Percentiles rank a stretch among this genome's conserved stretches.
Evolutionary conservation across 1,284 basidiomycete species (phyloP).

Genomic region (Cryptococcus hybrid): DNA sequence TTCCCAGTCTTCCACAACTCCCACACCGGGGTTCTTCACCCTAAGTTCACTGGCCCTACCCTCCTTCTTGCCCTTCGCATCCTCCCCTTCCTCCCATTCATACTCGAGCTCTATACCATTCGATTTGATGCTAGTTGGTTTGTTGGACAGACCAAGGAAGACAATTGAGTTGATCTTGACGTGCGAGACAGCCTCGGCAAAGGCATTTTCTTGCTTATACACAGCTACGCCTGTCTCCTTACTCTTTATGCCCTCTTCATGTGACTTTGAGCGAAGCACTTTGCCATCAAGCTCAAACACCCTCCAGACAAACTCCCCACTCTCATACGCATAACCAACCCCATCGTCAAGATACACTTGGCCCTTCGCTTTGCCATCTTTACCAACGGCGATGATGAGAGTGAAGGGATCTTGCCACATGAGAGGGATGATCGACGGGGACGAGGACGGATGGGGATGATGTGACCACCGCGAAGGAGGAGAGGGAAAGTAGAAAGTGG

Average conservation of each 20-base stretch:
- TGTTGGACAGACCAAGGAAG: slow-evolving; percentile 65
- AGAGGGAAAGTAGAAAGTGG: slow-evolving; percentile 78
- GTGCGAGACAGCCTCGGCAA: slow-evolving; percentile 61
- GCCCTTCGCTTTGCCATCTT: slow-evolving; percentile 65
- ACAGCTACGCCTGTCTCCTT: slow-evolving; percentile 40
- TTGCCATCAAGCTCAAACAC: slow-evolving; percentile 62
- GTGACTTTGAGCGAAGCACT: slow-evolving; percentile 8
- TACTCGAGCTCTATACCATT: slow-evolving; percentile 53
- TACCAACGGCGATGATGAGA: slow-evolving; percentile 75
- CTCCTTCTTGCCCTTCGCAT: slow-evolving; percentile 58
- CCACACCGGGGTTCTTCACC: slow-evolving; percentile 76
- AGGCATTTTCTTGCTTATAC: slow-evolving; percentile 52
- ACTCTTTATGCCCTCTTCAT: slow-evolving; percentile 21
- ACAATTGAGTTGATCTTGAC: slow-evolving; percentile 80
- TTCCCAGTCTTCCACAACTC: slow-evolving; percentile 65
- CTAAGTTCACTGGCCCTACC: slow-evolving; percentile 62
- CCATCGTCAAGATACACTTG: slow-evolving; percentile 97
- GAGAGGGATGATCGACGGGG: slow-evolving; percentile 80
- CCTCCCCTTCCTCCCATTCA: slow-evolving; percentile 59
- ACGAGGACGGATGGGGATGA: slow-evolving; percentile 82
- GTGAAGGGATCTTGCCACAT: slow-evolving; percentile 95
- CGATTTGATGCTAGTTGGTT: slow-evolving; percentile 58
- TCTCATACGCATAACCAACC: slow-evolving; percentile 71
- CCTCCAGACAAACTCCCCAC: slow-evolving; percentile 81
- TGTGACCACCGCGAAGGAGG: slow-evolving; percentile 87